A percentile compares a stretch with the other conserved stretches of the same genome.
These are phyloP conservation scores for Ganoderma sinense DNA, from an alignment of 1,284 basidiomycete genomes.

Conservation along the genomic window DNA sequence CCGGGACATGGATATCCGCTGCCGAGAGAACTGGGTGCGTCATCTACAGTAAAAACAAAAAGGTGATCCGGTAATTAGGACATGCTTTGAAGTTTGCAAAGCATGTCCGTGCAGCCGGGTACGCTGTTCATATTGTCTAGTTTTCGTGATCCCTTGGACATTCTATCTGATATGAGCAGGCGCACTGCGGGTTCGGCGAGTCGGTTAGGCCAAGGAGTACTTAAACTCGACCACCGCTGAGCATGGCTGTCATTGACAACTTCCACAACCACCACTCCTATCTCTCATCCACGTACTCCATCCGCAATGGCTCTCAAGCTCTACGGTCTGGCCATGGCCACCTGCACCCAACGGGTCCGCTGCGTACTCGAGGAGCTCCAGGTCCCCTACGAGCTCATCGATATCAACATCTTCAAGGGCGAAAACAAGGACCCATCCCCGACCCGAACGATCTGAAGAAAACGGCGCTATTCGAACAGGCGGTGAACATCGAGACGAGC, in stretches of 20 bases:
- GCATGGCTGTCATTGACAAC: background rate
- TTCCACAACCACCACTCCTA: background rate
- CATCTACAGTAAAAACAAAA: no score
- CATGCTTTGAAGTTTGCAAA: no score
- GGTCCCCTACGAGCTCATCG: constrained; percentile 56
- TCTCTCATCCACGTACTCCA: background rate
- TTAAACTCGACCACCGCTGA: background rate
- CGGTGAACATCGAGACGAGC: constrained; percentile 55
- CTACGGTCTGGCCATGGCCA: constrained; percentile 49
- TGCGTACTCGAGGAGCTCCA: constrained; percentile 57
- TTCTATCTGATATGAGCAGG: background rate
- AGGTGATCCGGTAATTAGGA: no score
- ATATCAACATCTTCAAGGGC: constrained; percentile 50
- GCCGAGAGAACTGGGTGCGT: no score
- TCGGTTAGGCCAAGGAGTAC: background rate
- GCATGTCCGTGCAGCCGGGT: background rate
- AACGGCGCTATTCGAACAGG: constrained; percentile 62
- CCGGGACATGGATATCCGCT: no score
- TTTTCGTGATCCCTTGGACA: background rate
- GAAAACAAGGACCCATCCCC: constrained; percentile 55
- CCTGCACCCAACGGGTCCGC: constrained; percentile 56
- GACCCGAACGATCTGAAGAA: constrained; percentile 41
- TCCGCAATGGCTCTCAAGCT: constrained; percentile 59
- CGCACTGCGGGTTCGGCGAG: background rate
- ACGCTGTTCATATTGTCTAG: background rate